Evolutionary conservation across 768 basidiomycete genomes (phyloP).

Genomic region (Pisolithus microcarpus): DNA sequence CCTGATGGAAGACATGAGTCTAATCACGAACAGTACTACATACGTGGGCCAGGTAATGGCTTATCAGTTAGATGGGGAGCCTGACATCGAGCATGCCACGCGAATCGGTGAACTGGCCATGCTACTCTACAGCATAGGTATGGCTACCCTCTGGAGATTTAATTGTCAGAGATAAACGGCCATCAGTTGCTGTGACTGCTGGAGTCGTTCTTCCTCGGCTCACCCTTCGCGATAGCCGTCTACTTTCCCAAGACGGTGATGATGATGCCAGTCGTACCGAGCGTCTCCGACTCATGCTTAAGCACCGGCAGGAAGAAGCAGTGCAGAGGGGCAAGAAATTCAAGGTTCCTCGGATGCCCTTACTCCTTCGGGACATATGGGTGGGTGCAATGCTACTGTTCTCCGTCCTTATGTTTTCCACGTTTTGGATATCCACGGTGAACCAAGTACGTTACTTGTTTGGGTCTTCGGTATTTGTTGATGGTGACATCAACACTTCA

Average conservation of each 20-base stretch:
- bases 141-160: conserved; percentile 1
- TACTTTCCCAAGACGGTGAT: conserved; percentile 61
- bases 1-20: neutral
- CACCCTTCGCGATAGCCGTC: conserved; percentile 70
- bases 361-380: conserved; percentile 92
- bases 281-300: conserved; percentile 63
- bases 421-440: conserved; percentile 81
- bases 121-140: conserved; percentile 85
- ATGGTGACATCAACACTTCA: neutral
- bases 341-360: conserved; percentile 79
- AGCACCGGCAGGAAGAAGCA: conserved; percentile 81
- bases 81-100: conserved; percentile 77
- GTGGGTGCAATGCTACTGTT: conserved; percentile 80
- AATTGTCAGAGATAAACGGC: neutral
- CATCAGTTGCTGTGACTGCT: conserved; percentile 73
- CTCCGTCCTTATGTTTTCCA: conserved; percentile 68
- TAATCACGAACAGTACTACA: conserved; percentile 58
- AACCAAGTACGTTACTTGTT: conserved; percentile 39
- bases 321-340: conserved; percentile 66
- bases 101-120: conserved; percentile 83
- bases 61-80: conserved; percentile 61
- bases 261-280: conserved; percentile 70
- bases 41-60: conserved; percentile 96
- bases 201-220: conserved; percentile 78
- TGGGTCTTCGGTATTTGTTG: neutral